Conservation (phyloP, 2,329 filamentous ascomycete species). For the Pestalotiopsis sp. region DNA sequence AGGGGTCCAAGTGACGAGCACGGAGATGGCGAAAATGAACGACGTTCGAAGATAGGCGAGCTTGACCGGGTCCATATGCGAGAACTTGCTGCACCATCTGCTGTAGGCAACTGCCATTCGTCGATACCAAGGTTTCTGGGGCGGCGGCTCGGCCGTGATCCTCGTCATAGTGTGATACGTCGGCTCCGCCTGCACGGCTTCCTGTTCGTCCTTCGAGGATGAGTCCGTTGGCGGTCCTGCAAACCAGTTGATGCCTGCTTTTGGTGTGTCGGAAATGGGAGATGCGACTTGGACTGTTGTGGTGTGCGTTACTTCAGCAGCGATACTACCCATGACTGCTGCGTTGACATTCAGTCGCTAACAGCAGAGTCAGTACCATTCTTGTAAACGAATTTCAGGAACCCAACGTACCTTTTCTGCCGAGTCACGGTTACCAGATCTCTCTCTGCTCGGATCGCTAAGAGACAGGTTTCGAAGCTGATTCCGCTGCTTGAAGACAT, state of each 20-base stretch:
- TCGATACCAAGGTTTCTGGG: slow-evolving; percentile 9
- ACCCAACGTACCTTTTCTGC: slow-evolving; percentile 32
- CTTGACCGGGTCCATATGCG: slow-evolving; percentile 58
- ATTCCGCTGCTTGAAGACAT: slow-evolving; percentile 62
- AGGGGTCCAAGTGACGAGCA: slow-evolving; percentile 65
- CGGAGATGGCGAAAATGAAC: slow-evolving; percentile 63
- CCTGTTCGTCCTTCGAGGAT: slow-evolving; percentile 2
- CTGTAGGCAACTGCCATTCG: slow-evolving; percentile 24
- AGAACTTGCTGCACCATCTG: slow-evolving; percentile 33
- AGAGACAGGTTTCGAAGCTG: slow-evolving; percentile 51
- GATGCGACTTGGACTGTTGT: slow-evolving; percentile 31
- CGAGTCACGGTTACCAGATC: slow-evolving; percentile 28
- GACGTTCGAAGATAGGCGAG: slow-evolving; percentile 63
- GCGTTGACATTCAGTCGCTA: slow-evolving; percentile 33
- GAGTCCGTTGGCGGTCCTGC: slow-evolving; percentile 29
- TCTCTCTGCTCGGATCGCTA: slow-evolving; percentile 38
- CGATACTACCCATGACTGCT: slow-evolving; percentile 34
- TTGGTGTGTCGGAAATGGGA: slow-evolving; percentile 13
- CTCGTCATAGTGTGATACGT: slow-evolving; percentile 29
- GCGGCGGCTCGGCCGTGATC: slow-evolving; percentile 31
- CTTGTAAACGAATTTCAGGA: too few species aligned
- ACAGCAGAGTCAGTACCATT: neutral
- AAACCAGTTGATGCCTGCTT: slow-evolving; percentile 29
- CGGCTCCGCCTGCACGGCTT: slow-evolving; percentile 16
- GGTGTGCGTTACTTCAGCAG: slow-evolving; percentile 32